A percentile compares a stretch with the other conserved stretches of the same genome.
Evolutionary conservation across 306 rosid genomes (phyloP).

Genomic region (Fragaria ananassa): DNA sequence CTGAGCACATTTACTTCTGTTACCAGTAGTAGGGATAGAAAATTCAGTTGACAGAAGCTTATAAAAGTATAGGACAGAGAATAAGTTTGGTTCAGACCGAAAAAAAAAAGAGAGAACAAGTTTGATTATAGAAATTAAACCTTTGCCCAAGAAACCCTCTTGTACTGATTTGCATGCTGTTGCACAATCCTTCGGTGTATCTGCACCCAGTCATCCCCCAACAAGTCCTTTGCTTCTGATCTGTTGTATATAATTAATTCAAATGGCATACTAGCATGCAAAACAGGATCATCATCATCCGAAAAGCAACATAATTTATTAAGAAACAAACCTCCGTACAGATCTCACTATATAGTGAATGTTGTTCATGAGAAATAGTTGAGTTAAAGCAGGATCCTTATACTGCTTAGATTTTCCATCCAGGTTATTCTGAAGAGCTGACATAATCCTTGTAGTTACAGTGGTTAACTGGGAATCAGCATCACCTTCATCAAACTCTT

Average conservation of each 20-base stretch:
- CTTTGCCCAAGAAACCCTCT: conserved; percentile 98
- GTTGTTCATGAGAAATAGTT: conserved; percentile 94
- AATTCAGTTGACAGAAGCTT: not conserved
- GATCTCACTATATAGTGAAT: conserved; percentile 98
- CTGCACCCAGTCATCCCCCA: conserved; percentile 99
- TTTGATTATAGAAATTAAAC: conserved; percentile 32
- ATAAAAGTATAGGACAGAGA: not conserved
- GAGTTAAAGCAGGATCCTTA: conserved; percentile 83
- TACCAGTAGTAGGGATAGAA: not conserved
- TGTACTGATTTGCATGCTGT: conserved; percentile 98
- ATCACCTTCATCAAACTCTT: conserved; percentile 59
- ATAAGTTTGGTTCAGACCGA: not conserved
- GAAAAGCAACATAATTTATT: not conserved
- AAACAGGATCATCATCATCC: conserved; percentile 9
- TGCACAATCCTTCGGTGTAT: conserved; percentile 94
- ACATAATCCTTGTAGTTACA: conserved; percentile 87
- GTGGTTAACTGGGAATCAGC: conserved; percentile 67
- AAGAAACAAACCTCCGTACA: conserved; percentile 65
- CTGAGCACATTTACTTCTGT: not conserved
- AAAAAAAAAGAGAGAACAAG: not conserved
- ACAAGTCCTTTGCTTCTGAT: conserved; percentile 93
- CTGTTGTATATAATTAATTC: conserved; percentile 42
- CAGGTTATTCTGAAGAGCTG: conserved; percentile 88
- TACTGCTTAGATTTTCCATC: conserved; percentile 98
- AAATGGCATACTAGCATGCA: conserved; percentile 8